Conservation (phyloP, 108 stramenopile genomes). For the Epithemia pelagica region DNA sequence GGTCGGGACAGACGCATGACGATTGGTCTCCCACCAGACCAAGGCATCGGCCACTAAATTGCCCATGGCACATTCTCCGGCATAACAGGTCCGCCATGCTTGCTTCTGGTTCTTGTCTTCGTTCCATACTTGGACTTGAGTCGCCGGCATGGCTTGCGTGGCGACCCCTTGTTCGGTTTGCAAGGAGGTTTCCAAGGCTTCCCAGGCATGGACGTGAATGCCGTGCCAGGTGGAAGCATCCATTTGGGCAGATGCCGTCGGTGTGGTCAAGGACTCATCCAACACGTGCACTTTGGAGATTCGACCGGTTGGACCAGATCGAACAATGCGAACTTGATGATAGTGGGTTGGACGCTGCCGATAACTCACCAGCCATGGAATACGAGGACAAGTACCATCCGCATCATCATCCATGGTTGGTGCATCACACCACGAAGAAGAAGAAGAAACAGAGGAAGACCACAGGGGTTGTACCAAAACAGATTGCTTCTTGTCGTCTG, state of each 20-base stretch:
- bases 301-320: neutral
- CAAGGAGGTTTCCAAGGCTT: neutral
- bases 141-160: neutral
- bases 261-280: neutral
- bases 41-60: conserved; percentile 49
- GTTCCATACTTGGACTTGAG: too few relatives aligned
- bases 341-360: neutral
- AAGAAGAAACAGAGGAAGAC: neutral
- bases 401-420: too few relatives aligned
- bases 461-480: neutral
- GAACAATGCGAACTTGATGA: neutral
- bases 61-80: conserved; percentile 42
- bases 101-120: too few relatives aligned
- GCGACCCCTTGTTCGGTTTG: neutral
- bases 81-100: too few relatives aligned
- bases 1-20: too few relatives aligned
- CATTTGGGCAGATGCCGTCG: neutral
- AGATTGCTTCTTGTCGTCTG: neutral
- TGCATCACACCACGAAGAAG: neutral
- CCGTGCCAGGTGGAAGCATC: neutral
- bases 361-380: neutral
- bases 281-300: neutral
- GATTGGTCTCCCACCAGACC: conserved; percentile 26
- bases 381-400: too few relatives aligned
- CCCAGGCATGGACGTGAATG: neutral